Conservation (phyloP, 768 basidiomycete genomes). For the Termitomyces sp. region DNA sequence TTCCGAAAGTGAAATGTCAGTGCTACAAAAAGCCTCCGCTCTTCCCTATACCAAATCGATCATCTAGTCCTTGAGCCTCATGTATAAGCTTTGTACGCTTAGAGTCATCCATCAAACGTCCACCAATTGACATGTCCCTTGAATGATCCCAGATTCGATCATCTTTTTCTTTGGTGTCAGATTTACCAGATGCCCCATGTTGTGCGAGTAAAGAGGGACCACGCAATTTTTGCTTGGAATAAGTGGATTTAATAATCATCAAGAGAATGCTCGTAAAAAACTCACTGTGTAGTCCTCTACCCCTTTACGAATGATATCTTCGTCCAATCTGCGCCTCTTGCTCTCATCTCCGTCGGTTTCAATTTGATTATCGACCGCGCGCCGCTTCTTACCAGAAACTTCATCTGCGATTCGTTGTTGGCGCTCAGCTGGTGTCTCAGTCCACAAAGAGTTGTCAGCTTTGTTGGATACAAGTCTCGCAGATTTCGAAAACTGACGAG, state of each 20-base stretch:
- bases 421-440: constrained; percentile 91
- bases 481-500: constrained; percentile 73
- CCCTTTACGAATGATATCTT: constrained; percentile 56
- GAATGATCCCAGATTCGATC: constrained; percentile 85
- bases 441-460: constrained; percentile 78
- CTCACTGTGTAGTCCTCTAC: constrained; percentile 80
- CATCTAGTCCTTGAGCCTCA: constrained; percentile 78
- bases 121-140: constrained; percentile 84
- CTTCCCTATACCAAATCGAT: constrained; percentile 75
- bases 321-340: constrained; percentile 62
- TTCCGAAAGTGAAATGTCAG: background rate
- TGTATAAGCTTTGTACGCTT: constrained; percentile 72
- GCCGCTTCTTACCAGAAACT: constrained; percentile 84
- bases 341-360: constrained; percentile 39
- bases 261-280: constrained; percentile 11
- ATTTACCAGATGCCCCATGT: constrained; percentile 36
- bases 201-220: constrained; percentile 51
- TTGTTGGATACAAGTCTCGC: constrained; percentile 36
- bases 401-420: constrained; percentile 93
- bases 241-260: background rate
- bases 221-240: constrained; percentile 39
- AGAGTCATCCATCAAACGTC: constrained; percentile 85
- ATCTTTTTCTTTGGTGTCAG: constrained; percentile 44
- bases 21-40: constrained; percentile 59
- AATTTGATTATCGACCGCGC: constrained; percentile 50